Conservation (phyloP, 2,329 filamentous ascomycete genomes). For the Ceratocystis harringtonii region DNA sequence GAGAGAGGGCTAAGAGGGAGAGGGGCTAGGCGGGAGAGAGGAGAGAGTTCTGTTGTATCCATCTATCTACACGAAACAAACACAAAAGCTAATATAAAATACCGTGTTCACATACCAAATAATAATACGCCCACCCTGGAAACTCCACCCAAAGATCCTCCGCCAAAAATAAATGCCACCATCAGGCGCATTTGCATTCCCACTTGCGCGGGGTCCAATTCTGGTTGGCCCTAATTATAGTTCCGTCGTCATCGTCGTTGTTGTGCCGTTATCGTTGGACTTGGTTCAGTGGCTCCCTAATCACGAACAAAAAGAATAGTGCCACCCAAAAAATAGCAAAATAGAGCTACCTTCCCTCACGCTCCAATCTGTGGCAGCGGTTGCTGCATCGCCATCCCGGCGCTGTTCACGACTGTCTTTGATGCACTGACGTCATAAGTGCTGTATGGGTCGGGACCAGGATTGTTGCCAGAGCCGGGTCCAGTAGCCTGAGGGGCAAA, state of each 20-base stretch:
- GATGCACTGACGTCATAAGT: not conserved
- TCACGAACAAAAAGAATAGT: not conserved
- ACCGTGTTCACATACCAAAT: not conserved
- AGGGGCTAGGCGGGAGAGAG: not conserved
- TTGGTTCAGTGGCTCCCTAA: not conserved
- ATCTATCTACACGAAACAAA: not conserved
- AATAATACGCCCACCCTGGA: not conserved
- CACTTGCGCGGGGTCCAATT: no score
- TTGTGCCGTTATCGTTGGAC: not conserved
- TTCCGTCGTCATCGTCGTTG: not conserved
- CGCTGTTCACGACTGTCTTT: not conserved
- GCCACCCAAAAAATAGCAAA: not conserved
- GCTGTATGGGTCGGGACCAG: not conserved
- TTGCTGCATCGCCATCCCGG: not conserved
- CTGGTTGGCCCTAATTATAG: no score
- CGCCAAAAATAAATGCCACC: no score
- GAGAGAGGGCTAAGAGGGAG: not conserved
- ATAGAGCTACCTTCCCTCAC: not conserved
- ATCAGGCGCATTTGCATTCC: no score
- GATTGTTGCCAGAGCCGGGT: not conserved
- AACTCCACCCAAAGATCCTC: no score
- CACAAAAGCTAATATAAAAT: not conserved
- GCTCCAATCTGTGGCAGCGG: not conserved
- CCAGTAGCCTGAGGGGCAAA: not conserved
- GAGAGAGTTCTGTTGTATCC: not conserved